A percentile compares a stretch with the other conserved stretches of the same genome.
Conservation (phyloP, 2,329 filamentous ascomycete genomes). For the Trichoderma sp. region DNA sequence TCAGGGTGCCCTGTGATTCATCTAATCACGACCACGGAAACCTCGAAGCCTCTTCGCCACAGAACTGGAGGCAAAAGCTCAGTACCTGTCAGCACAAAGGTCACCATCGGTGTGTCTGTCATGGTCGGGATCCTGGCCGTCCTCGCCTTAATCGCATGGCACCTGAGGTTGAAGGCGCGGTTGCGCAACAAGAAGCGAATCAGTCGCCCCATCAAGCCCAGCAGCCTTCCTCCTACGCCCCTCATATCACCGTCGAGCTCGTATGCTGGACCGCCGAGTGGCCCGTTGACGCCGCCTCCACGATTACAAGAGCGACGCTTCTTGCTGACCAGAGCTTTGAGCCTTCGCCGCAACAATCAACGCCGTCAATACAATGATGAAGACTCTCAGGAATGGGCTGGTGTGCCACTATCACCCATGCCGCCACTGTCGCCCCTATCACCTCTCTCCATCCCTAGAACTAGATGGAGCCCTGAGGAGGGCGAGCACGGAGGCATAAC, state of each 20-base stretch:
- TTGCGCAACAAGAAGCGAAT: background rate
- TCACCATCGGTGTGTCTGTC: constrained; percentile 45
- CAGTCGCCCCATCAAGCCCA: constrained; percentile 24
- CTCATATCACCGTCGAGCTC: constrained; percentile 41
- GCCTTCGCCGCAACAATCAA: background rate
- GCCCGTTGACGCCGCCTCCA: constrained; percentile 45
- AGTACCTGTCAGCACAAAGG: constrained; percentile 42
- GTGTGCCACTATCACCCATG: background rate
- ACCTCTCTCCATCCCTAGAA: background rate
- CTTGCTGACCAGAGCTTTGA: constrained; percentile 32
- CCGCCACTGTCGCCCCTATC: background rate
- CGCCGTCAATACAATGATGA: background rate
- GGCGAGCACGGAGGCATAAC: background rate
- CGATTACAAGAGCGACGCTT: constrained; percentile 48
- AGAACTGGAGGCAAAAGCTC: background rate
- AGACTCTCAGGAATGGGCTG: background rate
- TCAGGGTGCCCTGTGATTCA: constrained; percentile 22
- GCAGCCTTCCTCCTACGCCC: constrained; percentile 35
- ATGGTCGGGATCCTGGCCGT: constrained; percentile 40
- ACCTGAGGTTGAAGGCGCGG: constrained; percentile 33
- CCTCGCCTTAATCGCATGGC: constrained; percentile 37
- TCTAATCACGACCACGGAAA: constrained; percentile 21
- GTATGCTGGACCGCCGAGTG: constrained; percentile 23
- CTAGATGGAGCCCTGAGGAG: background rate
- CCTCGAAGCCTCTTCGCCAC: background rate